Conservation (phyloP, 177 flowering plant genomes). For the Vitis hybrid region DNA sequence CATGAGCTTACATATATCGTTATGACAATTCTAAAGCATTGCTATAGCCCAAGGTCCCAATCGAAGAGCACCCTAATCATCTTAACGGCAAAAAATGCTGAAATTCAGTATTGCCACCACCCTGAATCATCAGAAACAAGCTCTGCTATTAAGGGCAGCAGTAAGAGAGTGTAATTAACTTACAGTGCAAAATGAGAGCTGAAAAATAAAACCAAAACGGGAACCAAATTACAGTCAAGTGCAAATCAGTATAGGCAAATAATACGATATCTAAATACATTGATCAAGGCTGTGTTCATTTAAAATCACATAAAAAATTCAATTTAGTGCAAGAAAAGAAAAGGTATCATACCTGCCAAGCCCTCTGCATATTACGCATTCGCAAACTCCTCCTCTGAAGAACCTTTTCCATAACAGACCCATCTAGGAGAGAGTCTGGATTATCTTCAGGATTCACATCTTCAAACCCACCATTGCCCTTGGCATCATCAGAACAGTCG, state of each 20-base stretch:
- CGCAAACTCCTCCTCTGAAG: conserved; percentile 86
- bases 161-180: not conserved
- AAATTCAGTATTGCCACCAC: not conserved
- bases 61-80: not conserved
- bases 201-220: no score
- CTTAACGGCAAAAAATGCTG: not conserved
- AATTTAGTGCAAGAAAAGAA: not conserved
- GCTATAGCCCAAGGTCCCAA: not conserved
- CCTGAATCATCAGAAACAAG: not conserved
- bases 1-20: not conserved
- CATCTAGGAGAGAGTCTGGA: conserved; percentile 68
- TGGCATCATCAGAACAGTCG: conserved; percentile 25
- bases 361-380: conserved; percentile 90
- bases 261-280: no score
- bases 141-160: not conserved
- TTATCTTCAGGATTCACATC: conserved; percentile 39
- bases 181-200: not conserved
- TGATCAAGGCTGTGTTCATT: no score
- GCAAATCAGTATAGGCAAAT: no score
- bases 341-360: conserved; percentile 62
- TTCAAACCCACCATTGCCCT: conserved; percentile 29
- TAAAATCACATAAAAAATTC: no score
- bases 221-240: no score
- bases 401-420: conserved; percentile 92
- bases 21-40: not conserved